Conservation (phyloP, 345 rosid genomes). For the Syzygium jambos region DNA sequence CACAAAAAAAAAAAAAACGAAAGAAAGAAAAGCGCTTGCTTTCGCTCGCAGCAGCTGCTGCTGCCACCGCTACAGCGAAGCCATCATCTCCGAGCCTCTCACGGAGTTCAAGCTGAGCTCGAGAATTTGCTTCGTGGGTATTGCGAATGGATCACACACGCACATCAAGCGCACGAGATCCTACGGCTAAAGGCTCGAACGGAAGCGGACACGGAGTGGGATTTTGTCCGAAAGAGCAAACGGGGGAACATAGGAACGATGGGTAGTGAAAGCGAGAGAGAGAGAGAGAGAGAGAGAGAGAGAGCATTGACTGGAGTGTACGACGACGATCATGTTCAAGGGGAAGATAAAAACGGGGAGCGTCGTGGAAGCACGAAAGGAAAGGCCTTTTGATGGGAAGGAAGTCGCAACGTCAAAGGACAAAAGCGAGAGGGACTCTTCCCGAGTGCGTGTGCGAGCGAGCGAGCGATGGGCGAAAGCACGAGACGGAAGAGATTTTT, state of each 20-base stretch:
- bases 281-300: not conserved
- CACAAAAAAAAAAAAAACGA: not conserved
- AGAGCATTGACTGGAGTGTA: not conserved
- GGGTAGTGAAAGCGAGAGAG: not conserved
- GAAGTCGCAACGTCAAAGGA: constrained; percentile 8
- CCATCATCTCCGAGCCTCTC: not conserved
- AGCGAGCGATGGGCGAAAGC: not conserved
- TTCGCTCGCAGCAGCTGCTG: not conserved
- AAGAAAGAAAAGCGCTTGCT: not conserved
- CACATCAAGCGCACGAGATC: not conserved
- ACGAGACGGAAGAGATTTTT: not conserved
- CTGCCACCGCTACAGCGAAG: not conserved
- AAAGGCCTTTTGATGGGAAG: not conserved
- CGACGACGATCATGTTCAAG: not conserved
- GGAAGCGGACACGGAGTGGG: not conserved
- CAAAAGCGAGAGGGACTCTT: not conserved
- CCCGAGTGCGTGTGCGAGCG: too few species aligned
- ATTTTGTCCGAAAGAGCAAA: not conserved
- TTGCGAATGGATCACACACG: not conserved
- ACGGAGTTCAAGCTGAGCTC: not conserved
- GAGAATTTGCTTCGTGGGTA: not conserved
- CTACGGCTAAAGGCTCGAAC: not conserved
- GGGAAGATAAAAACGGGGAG: not conserved
- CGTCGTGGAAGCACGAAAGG: not conserved
- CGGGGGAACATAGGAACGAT: not conserved